Evolutionary conservation across 2,329 filamentous ascomycete genomes (phyloP), one percentile per base, ranked within the genome.

Genomic region (Fusarium annulatum): DNA sequence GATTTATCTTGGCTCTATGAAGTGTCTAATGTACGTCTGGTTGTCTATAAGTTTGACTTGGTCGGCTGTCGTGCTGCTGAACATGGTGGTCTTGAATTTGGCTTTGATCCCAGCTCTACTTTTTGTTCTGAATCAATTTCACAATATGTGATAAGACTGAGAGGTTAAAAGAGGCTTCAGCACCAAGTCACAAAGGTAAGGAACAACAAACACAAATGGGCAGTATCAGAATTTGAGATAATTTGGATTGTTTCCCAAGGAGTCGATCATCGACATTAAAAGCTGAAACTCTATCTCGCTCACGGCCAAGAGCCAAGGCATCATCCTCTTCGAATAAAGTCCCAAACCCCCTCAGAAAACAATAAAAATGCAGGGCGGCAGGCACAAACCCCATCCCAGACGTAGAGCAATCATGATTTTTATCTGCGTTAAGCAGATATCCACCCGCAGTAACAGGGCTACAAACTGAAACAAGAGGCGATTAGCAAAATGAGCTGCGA

Each of bases 211-310:
- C 33, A 33, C 33, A 6, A 14, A 33, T 33, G 33, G 11, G 33
- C 12, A 33, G 33, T 33, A 14, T 33, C 14, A 33, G 33, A 33
- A 12, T 33, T 33, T 5, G 33, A 12, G 33, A 33, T 33, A 12
- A 33, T 33, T 33, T 30, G 10, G 30, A 6, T 14, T 33, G 30
- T 10, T 33, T 33, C 11, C 11, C 30, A 14, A 33, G 4, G 33
- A 12, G 33, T 33, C 12, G 33, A 33, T 33, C 12, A 33, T 12
- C 11, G 30, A 12, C 10, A 33, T 33, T 33, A 5, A 11, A 14
- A 1, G 11, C 11, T 33, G 14, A 4, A 2, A 14, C 33, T 5
- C 12, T 52, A 1, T 39, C 38, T 14, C 11, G 19, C 3, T 19
- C 34, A 19, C 39, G 34, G 1, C 45, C 45, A 4, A 46, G n/a